Base-by-base conservation (phyloP, 805 yeast species). In the Kodamaea neixiangensis region DNA sequence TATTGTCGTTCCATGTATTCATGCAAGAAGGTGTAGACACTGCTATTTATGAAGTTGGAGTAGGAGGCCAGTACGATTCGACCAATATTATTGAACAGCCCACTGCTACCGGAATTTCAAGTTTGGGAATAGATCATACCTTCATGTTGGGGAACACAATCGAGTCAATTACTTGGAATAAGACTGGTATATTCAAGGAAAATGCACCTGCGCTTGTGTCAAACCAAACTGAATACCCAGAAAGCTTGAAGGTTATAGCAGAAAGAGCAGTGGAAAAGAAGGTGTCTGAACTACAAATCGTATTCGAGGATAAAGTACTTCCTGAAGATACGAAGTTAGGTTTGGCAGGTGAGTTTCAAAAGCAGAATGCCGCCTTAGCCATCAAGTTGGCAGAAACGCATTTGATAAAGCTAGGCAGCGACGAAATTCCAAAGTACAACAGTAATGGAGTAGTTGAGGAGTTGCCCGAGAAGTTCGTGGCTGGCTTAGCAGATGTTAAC, bases 31-130 rank as follows among this genome's bases (percentile, higher is more conserved):
- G 88, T 1, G 92, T 94, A n/a, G 88, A 91, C 63, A 81, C 97
- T 33, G 97, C 98, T 10, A 86, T 94, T 35, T 91, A 89, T 63
- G 99, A 94, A 67, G 99, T 96, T 25, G 99, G 99, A 18, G 96
- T 94, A 44, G 99, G 99, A 22, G 99, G 99, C 5, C 96, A 89
- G 64, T 90, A 83, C 62, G 99, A 94, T 67, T 89, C 97, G n/a
- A 94, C 99, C 10, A 94, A 94, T 65, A 80, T 94, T 2, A 81
- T 94, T 45, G 82, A 77, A 40, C 71, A 76, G 40, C 98, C 99
- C 15, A 80, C 88, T 0, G 92, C 84, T 1, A 85, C 96, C 44
- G 99, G 96, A 35, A 86, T 94, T 14, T 73, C 94, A 2, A 79
- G 93, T 5, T 70, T 94, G 53, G 99, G 98, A 0, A 86, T 94